Base-by-base conservation (phyloP, 2,329 filamentous ascomycete species). In the Thelonectria rubi region DNA sequence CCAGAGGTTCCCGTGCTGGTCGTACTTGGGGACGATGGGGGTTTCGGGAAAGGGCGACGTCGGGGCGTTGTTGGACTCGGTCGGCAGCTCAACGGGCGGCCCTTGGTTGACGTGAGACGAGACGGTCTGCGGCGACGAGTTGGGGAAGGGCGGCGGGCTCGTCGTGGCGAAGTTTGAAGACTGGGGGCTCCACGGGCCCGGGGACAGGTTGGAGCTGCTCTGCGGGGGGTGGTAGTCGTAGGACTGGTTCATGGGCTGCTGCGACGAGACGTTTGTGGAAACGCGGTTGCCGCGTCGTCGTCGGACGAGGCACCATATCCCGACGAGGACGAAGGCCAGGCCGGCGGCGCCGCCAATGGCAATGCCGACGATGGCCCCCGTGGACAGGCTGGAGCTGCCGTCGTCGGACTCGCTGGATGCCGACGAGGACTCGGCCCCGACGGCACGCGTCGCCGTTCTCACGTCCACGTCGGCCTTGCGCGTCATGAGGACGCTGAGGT, bases 401-500 rank as follows among this genome's bases (percentile, higher is more conserved):
- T 53, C 6, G 66, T 37, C 34, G 43, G 0, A 18, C n/a, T 18
- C 2, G 6, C 18, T 15, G 32, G 9, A 11, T 2, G 55, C 50
- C 9, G 52, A 34, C 17, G 49, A 34, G n/a, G 52, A 40, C 8
- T 64, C 60, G 15, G 56, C 59, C 5, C 66, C 62, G 32, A 82
- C 68, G 7, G 73, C 64, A 18, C 86, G 80, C 3, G 85, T 88
- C 0, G 87, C 80, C 7, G 80, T 78, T 30, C 87, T 80, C 10
- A 75, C 72, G 2, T 79, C 70, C 2, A 82, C 76, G 2, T 76
- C 74, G 14, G 84, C 82, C 15, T 78, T 78, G 21, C 85, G 79
- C 1, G 79, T 79, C 73, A 88, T 84, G 60, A 87, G 83, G 2
- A 84, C 79, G 1, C 72, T 71, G 2, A 89, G 75, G 68, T 88